Conservation (phyloP, 2,329 filamentous ascomycete genomes). For the Ophiostoma sp. region DNA sequence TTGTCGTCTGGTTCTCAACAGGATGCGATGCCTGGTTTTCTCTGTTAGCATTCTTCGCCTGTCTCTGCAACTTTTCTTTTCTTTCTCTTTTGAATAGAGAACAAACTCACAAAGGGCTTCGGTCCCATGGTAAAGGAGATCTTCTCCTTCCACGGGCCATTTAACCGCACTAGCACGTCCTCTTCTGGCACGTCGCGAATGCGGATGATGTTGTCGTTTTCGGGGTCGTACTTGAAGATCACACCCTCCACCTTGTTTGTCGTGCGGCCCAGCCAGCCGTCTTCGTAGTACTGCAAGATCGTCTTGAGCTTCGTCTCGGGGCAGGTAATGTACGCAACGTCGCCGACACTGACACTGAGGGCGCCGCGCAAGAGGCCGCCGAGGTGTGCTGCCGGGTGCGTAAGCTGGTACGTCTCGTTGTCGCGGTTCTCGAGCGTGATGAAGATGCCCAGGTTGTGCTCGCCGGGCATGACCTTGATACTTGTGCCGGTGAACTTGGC, state of each 20-base stretch:
- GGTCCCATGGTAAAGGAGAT: constrained; percentile 56
- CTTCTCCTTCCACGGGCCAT: constrained; percentile 78
- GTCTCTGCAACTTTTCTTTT: too few species aligned
- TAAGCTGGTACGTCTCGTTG: constrained; percentile 90
- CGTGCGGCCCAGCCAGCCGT: constrained; percentile 86
- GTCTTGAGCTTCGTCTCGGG: constrained; percentile 85
- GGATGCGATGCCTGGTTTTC: constrained; percentile 41
- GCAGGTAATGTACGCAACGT: constrained; percentile 83
- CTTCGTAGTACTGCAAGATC: constrained; percentile 87
- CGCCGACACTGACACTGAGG: constrained; percentile 84
- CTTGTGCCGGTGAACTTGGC: constrained; percentile 97
- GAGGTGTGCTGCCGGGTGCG: constrained; percentile 87
- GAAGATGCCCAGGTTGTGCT: constrained; percentile 95
- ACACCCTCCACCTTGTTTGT: constrained; percentile 90
- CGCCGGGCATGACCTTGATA: constrained; percentile 82
- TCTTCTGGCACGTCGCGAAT: constrained; percentile 83
- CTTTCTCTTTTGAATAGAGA: too few species aligned
- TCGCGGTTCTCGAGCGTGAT: constrained; percentile 73
- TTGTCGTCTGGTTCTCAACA: constrained; percentile 59
- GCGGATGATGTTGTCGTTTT: constrained; percentile 71
- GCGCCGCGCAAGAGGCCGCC: constrained; percentile 81
- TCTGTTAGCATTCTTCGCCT: background rate
- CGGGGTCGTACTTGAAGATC: constrained; percentile 82
- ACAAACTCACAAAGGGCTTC: constrained; percentile 57
- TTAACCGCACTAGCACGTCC: constrained; percentile 75